Conservation (phyloP, 129 eudicot species). For the Daucus carota region DNA sequence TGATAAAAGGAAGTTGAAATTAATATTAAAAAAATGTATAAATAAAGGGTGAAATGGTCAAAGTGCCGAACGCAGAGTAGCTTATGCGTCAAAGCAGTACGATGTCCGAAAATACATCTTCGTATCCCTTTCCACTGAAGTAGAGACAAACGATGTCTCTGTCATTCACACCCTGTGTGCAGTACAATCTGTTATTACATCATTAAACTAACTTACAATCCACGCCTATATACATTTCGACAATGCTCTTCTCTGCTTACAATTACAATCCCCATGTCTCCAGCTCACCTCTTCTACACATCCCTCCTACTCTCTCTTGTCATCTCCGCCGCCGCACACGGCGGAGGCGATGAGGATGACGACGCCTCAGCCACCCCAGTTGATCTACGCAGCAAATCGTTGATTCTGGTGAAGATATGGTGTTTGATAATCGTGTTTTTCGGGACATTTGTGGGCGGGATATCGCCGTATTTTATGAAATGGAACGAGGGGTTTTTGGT, state of each 20-base stretch:
- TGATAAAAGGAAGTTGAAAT: too few relatives aligned
- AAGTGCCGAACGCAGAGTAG: neutral
- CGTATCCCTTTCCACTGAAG: neutral
- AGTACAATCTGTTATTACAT: slow-evolving; percentile 6
- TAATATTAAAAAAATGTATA: too few relatives aligned
- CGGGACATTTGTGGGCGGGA: slow-evolving; percentile 65
- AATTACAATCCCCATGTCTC: slow-evolving; percentile 19
- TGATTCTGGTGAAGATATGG: slow-evolving; percentile 69
- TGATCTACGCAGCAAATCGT: slow-evolving; percentile 39
- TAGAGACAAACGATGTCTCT: neutral
- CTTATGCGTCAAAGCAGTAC: neutral
- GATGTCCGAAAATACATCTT: neutral
- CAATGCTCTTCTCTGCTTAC: neutral
- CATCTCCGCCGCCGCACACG: slow-evolving; percentile 48
- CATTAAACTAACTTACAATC: neutral
- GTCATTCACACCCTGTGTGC: neutral
- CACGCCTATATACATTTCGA: neutral
- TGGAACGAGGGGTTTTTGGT: slow-evolving; percentile 83
- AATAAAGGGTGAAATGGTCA: neutral
- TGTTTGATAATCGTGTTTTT: slow-evolving; percentile 59
- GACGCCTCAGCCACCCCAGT: slow-evolving; percentile 14
- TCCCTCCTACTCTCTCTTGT: slow-evolving; percentile 30
- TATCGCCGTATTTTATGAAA: slow-evolving; percentile 68
- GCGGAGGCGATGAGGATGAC: slow-evolving; percentile 23
- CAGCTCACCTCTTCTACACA: slow-evolving; percentile 5